phyloP scores from a whole-genome alignment of 352 stramenopile species.

The Phytophthora lateralis region DNA sequence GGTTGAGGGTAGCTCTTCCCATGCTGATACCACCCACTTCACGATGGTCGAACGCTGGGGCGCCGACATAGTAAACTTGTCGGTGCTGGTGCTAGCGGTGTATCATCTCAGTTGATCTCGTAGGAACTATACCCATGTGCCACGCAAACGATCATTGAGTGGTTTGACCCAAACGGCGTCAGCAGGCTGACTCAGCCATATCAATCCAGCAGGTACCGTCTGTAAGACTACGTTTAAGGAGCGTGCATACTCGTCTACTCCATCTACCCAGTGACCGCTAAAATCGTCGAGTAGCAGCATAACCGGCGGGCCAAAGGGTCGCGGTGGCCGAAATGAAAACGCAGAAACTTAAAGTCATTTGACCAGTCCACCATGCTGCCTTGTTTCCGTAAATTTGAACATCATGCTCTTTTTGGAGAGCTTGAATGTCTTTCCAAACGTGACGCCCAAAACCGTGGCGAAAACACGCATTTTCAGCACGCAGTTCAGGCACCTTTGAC shows the following conservation, averaged over 20 bases:
- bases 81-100: too few relatives aligned
- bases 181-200: background rate
- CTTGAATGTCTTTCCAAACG: background rate
- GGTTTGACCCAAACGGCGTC: too few relatives aligned
- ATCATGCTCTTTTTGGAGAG: background rate
- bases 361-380: background rate
- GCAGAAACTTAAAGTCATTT: background rate
- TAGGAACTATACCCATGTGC: too few relatives aligned
- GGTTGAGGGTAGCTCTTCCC: too few relatives aligned
- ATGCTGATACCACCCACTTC: too few relatives aligned
- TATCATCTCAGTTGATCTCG: background rate
- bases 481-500: background rate
- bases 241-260: background rate
- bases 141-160: too few relatives aligned
- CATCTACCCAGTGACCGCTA: background rate
- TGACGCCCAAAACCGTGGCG: background rate
- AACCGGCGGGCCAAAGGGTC: background rate
- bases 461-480: background rate
- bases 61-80: too few relatives aligned
- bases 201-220: background rate
- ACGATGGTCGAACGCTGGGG: too few relatives aligned
- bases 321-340: background rate
- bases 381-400: background rate
- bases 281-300: background rate
- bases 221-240: background rate